phyloP scores from a whole-genome alignment of 1,139 yeast genomes.

The Scheffersomyces quercinus region DNA sequence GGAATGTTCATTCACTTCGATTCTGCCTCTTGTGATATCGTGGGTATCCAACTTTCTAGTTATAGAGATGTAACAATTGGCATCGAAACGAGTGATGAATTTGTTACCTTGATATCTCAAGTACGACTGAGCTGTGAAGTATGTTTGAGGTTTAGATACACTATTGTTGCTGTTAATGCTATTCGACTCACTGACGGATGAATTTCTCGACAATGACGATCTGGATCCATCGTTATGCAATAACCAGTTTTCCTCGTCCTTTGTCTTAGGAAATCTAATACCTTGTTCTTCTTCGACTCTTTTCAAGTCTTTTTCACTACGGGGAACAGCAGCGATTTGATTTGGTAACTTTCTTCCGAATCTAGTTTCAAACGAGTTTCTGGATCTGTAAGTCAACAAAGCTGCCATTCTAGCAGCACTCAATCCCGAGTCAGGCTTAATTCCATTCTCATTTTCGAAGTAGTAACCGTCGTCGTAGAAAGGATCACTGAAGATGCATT shows the following conservation, averaged over 20 bases:
- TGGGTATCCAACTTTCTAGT: conserved; percentile 94
- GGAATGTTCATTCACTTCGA: conserved; percentile 20
- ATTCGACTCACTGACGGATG: conserved; percentile 7
- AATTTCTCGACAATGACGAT: conserved; percentile 5
- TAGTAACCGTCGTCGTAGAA: conserved; percentile 85
- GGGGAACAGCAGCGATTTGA: conserved; percentile 12
- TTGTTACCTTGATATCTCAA: conserved; percentile 91
- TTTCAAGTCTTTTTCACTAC: conserved; percentile 10
- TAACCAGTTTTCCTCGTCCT: conserved; percentile 50
- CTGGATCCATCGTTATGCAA: conserved; percentile 45
- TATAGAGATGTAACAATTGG: conserved; percentile 92
- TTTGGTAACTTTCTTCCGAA: conserved; percentile 78
- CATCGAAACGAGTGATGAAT: conserved; percentile 87
- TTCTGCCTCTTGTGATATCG: conserved; percentile 82
- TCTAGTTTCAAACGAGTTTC: conserved; percentile 87
- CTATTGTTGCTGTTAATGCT: conserved; percentile 4
- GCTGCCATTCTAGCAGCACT: conserved; percentile 99
- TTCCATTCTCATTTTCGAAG: conserved; percentile 58
- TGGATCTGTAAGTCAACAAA: conserved; percentile 82
- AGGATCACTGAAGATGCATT: conserved; percentile 92
- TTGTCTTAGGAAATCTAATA: conserved; percentile 36
- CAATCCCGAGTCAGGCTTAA: conserved; percentile 79
- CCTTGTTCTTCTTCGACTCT: conserved; percentile 25
- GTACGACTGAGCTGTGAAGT: conserved; percentile 93
- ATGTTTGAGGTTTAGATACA: conserved; percentile 65